Percentiles rank a stretch among this genome's conserved stretches.
Conservation (phyloP, 1,284 basidiomycete genomes). For the Leccinum angustisporum region DNA sequence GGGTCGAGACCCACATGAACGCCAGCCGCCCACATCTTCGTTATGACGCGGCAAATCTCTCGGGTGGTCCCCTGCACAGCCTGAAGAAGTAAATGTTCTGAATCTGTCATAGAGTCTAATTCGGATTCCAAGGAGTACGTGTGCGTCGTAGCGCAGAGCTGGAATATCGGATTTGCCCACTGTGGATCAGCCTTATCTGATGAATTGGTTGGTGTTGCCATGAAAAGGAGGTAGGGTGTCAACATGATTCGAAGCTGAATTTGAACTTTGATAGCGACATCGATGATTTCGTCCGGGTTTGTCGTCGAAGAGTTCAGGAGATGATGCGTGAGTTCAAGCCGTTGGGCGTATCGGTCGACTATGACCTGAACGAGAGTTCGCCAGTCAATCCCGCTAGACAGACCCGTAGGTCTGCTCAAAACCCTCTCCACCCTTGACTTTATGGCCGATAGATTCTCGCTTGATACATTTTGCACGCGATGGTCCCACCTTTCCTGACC, state of each 20-base stretch:
- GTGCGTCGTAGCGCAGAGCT: conserved; percentile 37
- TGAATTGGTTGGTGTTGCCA: conserved; percentile 1
- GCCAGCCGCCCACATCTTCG: conserved; percentile 44
- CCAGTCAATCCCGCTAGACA: conserved; percentile 46
- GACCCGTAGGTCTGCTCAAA: conserved; percentile 15
- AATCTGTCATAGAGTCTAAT: conserved; percentile 30
- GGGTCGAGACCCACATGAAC: conserved; percentile 35
- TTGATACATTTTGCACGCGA: conserved; percentile 33
- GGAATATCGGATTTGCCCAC: conserved; percentile 33
- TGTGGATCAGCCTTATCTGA: not conserved
- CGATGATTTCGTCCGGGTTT: conserved; percentile 7
- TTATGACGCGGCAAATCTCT: conserved; percentile 49
- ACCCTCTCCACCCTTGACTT: conserved; percentile 25
- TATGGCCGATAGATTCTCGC: conserved; percentile 17
- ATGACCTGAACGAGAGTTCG: conserved; percentile 39
- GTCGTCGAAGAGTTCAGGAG: conserved; percentile 32
- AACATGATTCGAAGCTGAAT: conserved; percentile 26
- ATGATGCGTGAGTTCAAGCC: conserved; percentile 42
- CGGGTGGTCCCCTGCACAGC: conserved; percentile 37
- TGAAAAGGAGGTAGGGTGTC: conserved; percentile 23
- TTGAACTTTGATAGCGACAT: conserved; percentile 19
- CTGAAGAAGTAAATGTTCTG: conserved; percentile 37
- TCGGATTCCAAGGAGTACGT: conserved; percentile 29
- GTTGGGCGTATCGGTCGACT: conserved; percentile 42
- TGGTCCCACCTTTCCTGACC: conserved; percentile 32